Base-by-base conservation (phyloP, 306 rosid species). In the Sicyos edulis region DNA sequence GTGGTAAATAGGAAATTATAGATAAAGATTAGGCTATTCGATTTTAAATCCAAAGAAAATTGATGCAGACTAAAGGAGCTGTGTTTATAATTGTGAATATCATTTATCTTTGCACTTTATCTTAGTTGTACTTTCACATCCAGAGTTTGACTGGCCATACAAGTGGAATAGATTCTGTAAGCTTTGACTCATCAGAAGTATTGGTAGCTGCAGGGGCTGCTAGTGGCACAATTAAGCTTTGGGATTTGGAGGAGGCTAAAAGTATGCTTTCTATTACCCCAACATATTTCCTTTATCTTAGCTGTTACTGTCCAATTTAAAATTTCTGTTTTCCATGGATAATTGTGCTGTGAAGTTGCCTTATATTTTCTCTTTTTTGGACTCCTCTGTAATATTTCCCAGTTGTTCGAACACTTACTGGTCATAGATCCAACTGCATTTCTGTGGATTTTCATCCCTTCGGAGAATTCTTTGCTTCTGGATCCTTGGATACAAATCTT, bases 211-310 rank as follows among this genome's bases (percentile, higher is more conserved):
- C 97, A 51, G 99, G 99, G 73, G 96, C 99, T 76, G 99, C 99
- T 17, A 93, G 95, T 80, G 99, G 99, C 47, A 93, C 99, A 21
- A 87, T 93, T 77, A 93, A 93, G 85, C 97, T 93, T 70, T 93
- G 99, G 99, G 99, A 93, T 84, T 82, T 93, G 75, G 96, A 93
- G 84, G 99, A 93, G 86, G 99, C 97, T 58, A 93, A 93, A 81
- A 91, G 99, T 93, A 91, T 76, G 95, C 44, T 62, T 79, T 80
- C 22, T 72, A 40, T 74, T 75, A 29, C 57, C 53, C 52, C 81
- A 55, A 7, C 16, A 51, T 50, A 9, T 51, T 69, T 26, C 44
- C 58, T 49, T 69, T 21, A 15, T 24, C 59, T 26, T 16, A 11
- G 20, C 14, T 8, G 47, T 24, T 22, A 26, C 47, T 24, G 11